Evolutionary conservation across 208 protist genomes (phyloP), one percentile per base, ranked within the genome.

Genomic region (Trypanosoma cruzi): DNA sequence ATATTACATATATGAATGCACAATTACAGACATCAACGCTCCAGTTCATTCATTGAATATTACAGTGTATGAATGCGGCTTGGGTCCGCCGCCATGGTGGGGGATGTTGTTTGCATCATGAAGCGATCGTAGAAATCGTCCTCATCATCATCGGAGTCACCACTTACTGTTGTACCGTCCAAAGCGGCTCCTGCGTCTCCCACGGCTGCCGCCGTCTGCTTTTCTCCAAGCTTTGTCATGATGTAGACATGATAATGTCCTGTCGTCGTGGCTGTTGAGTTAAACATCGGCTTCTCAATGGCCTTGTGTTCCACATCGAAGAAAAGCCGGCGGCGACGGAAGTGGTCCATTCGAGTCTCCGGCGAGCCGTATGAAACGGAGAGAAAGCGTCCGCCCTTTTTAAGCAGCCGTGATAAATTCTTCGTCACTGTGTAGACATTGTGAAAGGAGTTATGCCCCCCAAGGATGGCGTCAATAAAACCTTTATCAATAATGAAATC

Each of bases 101-200:
- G 64, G 14, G 84, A 72, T 5, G 71, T 66, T 49, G 89, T 85
- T 36, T 92, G 86, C n/a, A 85, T 90, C 89, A 95, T 95, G 75
- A 97, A 97, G 37, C 89, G 89, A 71, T 97, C 92, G 68, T 97
- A 97, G 60, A 97, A 97, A 67, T 97, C 92, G 64, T 97, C 92
- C 16, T 97, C 89, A n/a, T 97, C 88, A 42, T 50, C 46, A n/a
- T 91, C 83, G 20, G 81, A 83, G 71, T 93, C 86, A 11, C 72
- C 77, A n/a, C 62, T 74, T 0, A 42, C 65, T 0, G 28, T 52
- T 2, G 62, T 60, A 2, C 62, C 68, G n/a, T 61, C 53, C 1
- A 37, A 4, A 26, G 79, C 82, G 36, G 75, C 79, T 7, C 64
- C 77, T 37, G 62, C 82, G 31, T 56, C 82, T 26, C 59, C 86